These are phyloP conservation scores for Apostasia ramifera DNA, from an alignment of 106 monocot species.

Conservation along the genomic window DNA sequence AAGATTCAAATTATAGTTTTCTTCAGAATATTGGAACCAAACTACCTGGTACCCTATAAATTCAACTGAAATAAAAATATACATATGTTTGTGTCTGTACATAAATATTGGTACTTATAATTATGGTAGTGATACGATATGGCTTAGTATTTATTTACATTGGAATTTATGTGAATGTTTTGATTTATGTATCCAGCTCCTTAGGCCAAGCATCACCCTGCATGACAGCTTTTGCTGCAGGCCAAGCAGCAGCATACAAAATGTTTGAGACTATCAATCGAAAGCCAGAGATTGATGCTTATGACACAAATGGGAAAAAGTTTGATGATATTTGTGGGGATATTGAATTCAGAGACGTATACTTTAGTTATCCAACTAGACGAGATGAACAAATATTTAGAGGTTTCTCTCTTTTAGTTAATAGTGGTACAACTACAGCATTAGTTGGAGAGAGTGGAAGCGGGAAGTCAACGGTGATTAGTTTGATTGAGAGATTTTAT, in stretches of 20 bases:
- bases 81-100: too few species aligned
- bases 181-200: conserved; percentile 11
- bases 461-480: conserved; percentile 24
- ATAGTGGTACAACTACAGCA: conserved; percentile 20
- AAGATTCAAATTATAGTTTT: too few species aligned
- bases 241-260: conserved; percentile 31
- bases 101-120: neutral
- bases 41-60: too few species aligned
- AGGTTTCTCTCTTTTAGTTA: conserved; percentile 16
- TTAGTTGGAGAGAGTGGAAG: neutral
- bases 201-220: conserved; percentile 45
- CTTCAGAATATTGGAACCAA: too few species aligned
- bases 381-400: conserved; percentile 19
- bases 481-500: conserved; percentile 24
- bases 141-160: neutral
- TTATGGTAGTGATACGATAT: neutral
- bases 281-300: conserved; percentile 40
- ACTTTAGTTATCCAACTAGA: conserved; percentile 35
- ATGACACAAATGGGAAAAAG: conserved; percentile 16
- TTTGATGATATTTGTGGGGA: conserved; percentile 12
- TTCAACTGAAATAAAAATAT: too few species aligned
- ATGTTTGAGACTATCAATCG: conserved; percentile 27
- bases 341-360: neutral
- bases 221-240: conserved; percentile 25
- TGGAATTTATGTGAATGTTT: too few species aligned